Evolutionary conservation across 2,329 filamentous ascomycete genomes (phyloP), one percentile per base, ranked within the genome.

Genomic region (Epichloe sp.): DNA sequence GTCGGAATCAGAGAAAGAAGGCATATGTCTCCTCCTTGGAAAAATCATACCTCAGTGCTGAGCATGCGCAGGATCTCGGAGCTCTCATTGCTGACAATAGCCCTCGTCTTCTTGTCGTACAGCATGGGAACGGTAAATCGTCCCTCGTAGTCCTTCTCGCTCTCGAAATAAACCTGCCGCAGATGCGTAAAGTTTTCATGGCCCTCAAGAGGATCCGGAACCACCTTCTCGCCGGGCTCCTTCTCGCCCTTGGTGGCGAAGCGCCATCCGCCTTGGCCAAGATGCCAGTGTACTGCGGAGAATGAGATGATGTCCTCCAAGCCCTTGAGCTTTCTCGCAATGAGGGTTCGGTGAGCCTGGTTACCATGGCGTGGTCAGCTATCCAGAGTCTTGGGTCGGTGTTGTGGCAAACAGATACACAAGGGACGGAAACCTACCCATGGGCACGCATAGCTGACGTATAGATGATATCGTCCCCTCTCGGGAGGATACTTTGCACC

Each of bases 21-120:
- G 8, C 26, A 31, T 4, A 10, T 31, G 26, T 31, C 26, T 31
- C 8, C 26, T 4, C 26, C 8, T 31, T 19, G 37, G 21, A 51
- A 43, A 43, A 43, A 7, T 4, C 63, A 17, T 49, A 88, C 88
- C 61, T 81, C 86, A 42, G 76, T 77, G 63, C 86, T 86, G 55
- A 96, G 73, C 86, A 95, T 95, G 63, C 90, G 83, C 65, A 95
- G 82, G 64, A 96, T 95, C 71, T 96, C 90, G 58, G 83, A 83
- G 67, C 85, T 88, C 76, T 95, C 90, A 59, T 96, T 96, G 78
- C 78, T 93, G 55, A 95, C 89, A 62, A 95, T 94, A 36, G 73
- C 78, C 60, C 82, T 77, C 49, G 73, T 70, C 71, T 85, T 82
- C 70, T 80, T 88, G 69, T 95, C 88, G 70, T 85, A 94, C 51